Base-by-base conservation (phyloP, 2,329 filamentous ascomycete genomes). In the Penicillium sp. region DNA sequence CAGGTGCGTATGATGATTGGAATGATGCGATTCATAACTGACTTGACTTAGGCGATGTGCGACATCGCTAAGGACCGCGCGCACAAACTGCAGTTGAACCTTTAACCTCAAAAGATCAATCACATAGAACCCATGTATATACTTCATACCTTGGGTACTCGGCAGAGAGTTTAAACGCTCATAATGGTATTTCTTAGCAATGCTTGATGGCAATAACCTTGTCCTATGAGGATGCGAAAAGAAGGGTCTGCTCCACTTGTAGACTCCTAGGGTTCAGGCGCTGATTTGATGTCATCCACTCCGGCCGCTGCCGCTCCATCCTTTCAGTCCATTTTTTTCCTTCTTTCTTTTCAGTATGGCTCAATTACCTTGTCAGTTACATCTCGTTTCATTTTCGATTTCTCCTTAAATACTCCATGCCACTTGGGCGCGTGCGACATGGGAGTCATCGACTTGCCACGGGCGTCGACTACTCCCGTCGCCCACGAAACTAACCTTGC, bases 61-160 rank as follows among this genome's bases (percentile, higher is more conserved):
- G 87, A 90, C 61, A 96, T 96, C 64, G 91, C 91, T 27, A 80
- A 81, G 44, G 89, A 95, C 63, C 81, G 91, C 42, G 88, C 86
- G 1, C 68, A 71, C 28, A 95, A 90, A 69, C 68, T 88, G 33
- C 64, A 64, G 44, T 48, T 60, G 29, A 54, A 38, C 29, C 55
- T 60, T 29, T 60, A 57, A 31, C 28, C 20, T 23, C 4, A 23
- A 46, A 25, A 6, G 42, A 32, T 23, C 46, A 7, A 15, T 8
- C 24, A 7, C 12, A 47, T 38, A 40, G 6, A 6, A 25, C 20
- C 37, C 7, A 35, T 37, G 33, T 37, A 37, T 37, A 37, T 40
- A 40, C 37, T 13, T 9, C 12, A 27, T 10, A 40, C 6, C 37
- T 20, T 40, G 20, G 23, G 6, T 3, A 18, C 15, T 18, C 15